These are phyloP conservation scores for Penicillium sp. DNA, from an alignment of 2,329 filamentous ascomycete species.

Conservation along the genomic window DNA sequence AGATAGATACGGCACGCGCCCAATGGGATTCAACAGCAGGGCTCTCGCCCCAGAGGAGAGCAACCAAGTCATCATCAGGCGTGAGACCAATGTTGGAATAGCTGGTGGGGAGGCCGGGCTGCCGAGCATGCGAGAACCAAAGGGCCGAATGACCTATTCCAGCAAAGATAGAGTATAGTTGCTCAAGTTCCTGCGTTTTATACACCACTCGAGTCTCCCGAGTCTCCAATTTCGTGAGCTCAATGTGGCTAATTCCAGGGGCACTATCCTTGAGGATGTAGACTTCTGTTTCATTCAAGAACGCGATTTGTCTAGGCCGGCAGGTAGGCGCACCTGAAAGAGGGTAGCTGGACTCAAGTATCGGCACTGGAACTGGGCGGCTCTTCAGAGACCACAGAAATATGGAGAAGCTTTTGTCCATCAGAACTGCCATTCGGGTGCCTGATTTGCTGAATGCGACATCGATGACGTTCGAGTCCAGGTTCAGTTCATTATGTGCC, in stretches of 20 bases:
- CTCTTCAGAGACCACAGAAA: conserved; percentile 67
- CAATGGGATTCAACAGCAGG: conserved; percentile 41
- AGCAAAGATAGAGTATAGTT: conserved; percentile 41
- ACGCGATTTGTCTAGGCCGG: conserved; percentile 50
- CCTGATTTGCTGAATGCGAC: conserved; percentile 70
- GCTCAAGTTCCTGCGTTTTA: conserved; percentile 34
- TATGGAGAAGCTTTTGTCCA: conserved; percentile 65
- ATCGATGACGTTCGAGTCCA: conserved; percentile 68
- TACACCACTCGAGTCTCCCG: conserved; percentile 34
- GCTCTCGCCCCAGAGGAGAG: conserved; percentile 32
- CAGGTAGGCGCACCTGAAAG: conserved; percentile 31
- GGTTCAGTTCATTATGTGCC: conserved; percentile 72
- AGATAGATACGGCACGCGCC: conserved; percentile 38
- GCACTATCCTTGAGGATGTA: conserved; percentile 44
- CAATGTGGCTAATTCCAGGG: conserved; percentile 32
- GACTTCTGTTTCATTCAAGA: conserved; percentile 46
- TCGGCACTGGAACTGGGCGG: conserved; percentile 37
- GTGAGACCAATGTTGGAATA: conserved; percentile 34
- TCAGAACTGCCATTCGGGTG: conserved; percentile 70
- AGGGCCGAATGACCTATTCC: conserved; percentile 36
- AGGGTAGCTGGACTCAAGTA: conserved; percentile 42
- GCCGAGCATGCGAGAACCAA: conserved; percentile 39
- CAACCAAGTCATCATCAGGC: conserved; percentile 19
- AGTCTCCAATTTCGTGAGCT: conserved; percentile 38
- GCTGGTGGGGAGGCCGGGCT: conserved; percentile 26